Percentiles rank a stretch among this genome's conserved stretches.
phyloP scores from a whole-genome alignment of 129 eudicot genomes.

The Ambrosia artemisiifolia region DNA sequence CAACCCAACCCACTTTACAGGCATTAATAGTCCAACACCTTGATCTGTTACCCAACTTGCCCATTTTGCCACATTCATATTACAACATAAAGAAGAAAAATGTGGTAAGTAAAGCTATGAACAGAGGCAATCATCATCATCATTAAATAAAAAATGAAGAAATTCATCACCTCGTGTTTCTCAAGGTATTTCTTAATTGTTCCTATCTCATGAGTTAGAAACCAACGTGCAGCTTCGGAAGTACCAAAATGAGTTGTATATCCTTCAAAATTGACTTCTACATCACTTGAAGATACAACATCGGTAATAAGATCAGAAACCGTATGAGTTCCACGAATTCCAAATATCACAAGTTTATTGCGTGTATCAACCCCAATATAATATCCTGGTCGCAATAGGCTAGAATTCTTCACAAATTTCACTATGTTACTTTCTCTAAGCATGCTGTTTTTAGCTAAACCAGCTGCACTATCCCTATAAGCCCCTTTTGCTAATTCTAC shows the following conservation, averaged over 20 bases:
- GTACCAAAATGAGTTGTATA: constrained; percentile 90
- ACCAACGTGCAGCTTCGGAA: constrained; percentile 98
- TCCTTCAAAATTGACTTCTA: constrained; percentile 78
- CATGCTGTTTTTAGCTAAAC: constrained; percentile 77
- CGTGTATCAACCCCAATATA: constrained; percentile 79
- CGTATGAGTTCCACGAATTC: constrained; percentile 97
- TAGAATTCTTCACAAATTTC: constrained; percentile 75
- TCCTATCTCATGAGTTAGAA: constrained; percentile 69
- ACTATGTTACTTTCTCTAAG: constrained; percentile 80
- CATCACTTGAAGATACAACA: constrained; percentile 74
- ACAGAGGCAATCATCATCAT: background rate
- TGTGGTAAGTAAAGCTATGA: background rate
- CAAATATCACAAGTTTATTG: constrained; percentile 76
- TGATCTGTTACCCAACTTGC: background rate
- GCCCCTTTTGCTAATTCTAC: constrained; percentile 83
- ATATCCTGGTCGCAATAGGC: constrained; percentile 84
- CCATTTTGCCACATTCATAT: background rate
- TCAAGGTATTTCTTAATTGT: constrained; percentile 72
- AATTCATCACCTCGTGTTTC: constrained; percentile 64
- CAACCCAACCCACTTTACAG: background rate
- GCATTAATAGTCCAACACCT: background rate
- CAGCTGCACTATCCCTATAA: constrained; percentile 60
- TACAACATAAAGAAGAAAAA: background rate
- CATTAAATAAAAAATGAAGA: constrained; percentile 1
- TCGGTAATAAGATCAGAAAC: constrained; percentile 89